Evolutionary conservation across 441 rosid genomes (phyloP), one percentile per base, ranked within the genome.

Genomic region (Jatropha multifida): DNA sequence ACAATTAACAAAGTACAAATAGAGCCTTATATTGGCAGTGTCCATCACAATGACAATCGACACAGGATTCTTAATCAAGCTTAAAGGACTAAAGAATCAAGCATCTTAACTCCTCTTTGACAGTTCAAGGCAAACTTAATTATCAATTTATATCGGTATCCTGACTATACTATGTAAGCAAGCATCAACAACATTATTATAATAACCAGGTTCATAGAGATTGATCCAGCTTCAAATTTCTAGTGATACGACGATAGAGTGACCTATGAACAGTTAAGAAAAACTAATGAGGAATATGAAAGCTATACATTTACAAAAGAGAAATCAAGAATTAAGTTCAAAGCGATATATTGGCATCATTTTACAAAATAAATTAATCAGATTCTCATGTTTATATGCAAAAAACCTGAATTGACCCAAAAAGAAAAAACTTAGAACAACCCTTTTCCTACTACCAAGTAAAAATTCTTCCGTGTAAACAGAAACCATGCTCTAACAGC

Each of bases 321-420:
- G 32, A 60, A 46, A 61, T 15, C 20, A 37, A 27, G 11, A 60
- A 23, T 42, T 42, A 56, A 60, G 66, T 12, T 56, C 11, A 56
- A 55, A 70, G 54, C 15, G 13, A 68, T 3, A 69, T 9, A 58
- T 23, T 12, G 37, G 74, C 51, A 40, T 70, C 51, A 71, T 56
- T 9, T 23, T 3, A 5, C 13, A 7, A 32, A 60, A 10, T 12
- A 60, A 26, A 11, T 26, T 2, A 27, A 2, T 26, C 38, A 23
- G 5, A 32, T 32, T 32, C 2, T 32, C 32, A 32, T 32, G 32
- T 32, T 32, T 32, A 32, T 1, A 1, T 32, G 7, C 48, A 44
- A 44, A 44, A 4, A 44, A 44, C 48, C 6, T 44, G 7, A 44
- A 44, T 44, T 44, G 10, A 68, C 23, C 44, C 14, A 15, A 68